Base-by-base conservation (phyloP, 495 filamentous ascomycete species). In the Aspergillus hancockii region DNA sequence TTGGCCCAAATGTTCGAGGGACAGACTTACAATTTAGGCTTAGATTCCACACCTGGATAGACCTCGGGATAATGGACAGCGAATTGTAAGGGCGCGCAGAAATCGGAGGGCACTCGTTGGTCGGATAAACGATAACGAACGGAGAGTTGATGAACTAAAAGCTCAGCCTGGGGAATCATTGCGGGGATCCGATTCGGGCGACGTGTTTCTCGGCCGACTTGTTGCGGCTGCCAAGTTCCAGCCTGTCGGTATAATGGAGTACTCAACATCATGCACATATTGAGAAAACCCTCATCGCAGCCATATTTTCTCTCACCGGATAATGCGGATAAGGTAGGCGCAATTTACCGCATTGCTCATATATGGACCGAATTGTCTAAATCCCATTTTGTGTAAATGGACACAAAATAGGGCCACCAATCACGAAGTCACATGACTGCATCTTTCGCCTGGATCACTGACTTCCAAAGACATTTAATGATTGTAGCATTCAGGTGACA, bases 11-110 rank as follows among this genome's bases (percentile, higher is more conserved):
- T 43, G 21, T 21, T 43, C 43, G 19, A 47, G 43, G 5, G 21
- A 21, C 43, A n/a, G 2, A 23, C 19, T 41, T 41, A 47, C 43
- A 9, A 23, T 4, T 47, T 47, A 21, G 19, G 43, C 21, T 47
- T 47, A 47, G 43, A 9, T n/a, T 47, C 16, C 4, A 47, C 7
- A 47, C 43, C 5, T 23, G 43, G 19, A 47, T 10, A 14, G 32
- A 57, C 59, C 69, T 75, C 71, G 72, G 72, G 62, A 47, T 67
- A 73, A 70, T 62, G 41, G 60, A 56, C 45, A 64, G 62, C 62
- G 62, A 64, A 58, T 59, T 19, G 34, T 47, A 54, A 31, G 54
- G 25, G 13, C 40, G n/a, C 38, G 54, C 57, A 56, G 46, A 46
- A 62, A 54, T 62, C 40, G 54, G 52, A 36, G 54, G 34, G 38